A percentile compares a stretch with the other conserved stretches of the same genome.
Conservation (phyloP, 1,284 basidiomycete species). For the Heterobasidion annosum region DNA sequence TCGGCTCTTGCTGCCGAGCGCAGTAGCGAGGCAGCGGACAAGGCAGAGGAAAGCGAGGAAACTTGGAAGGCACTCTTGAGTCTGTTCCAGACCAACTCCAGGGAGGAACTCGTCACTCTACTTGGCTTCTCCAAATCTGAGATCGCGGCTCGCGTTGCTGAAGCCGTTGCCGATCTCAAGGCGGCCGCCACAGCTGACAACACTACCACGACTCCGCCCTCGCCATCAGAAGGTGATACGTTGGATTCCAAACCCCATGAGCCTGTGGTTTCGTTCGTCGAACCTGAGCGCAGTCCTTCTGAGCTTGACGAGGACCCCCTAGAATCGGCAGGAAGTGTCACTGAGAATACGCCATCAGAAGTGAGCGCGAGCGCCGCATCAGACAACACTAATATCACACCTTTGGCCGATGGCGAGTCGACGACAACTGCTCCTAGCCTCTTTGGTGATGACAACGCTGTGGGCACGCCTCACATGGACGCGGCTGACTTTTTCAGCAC, state of each 20-base stretch:
- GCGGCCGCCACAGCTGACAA: slow-evolving; percentile 21
- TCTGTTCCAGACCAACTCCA: slow-evolving; percentile 82
- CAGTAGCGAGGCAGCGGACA: slow-evolving; percentile 26
- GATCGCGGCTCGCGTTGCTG: slow-evolving; percentile 71
- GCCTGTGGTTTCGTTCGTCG: slow-evolving; percentile 72
- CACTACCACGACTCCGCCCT: slow-evolving; percentile 16
- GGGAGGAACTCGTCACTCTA: slow-evolving; percentile 85
- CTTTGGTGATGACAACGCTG: slow-evolving; percentile 72
- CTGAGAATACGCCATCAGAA: slow-evolving; percentile 66
- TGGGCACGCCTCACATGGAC: slow-evolving; percentile 51
- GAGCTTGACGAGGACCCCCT: slow-evolving; percentile 32
- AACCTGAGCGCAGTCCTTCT: slow-evolving; percentile 42
- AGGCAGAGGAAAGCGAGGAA: slow-evolving; percentile 32
- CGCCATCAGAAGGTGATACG: slow-evolving; percentile 29
- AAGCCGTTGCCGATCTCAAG: slow-evolving; percentile 74
- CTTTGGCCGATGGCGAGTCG: slow-evolving; percentile 62
- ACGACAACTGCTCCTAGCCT: slow-evolving; percentile 79
- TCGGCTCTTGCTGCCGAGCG: slow-evolving; percentile 61
- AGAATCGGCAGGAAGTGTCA: slow-evolving; percentile 23
- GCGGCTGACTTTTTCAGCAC: slow-evolving; percentile 89
- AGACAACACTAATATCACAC: slow-evolving; percentile 52
- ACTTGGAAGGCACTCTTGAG: slow-evolving; percentile 88
- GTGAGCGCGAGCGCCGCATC: slow-evolving; percentile 55
- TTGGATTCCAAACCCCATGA: slow-evolving; percentile 41
- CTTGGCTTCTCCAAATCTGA: slow-evolving; percentile 93